Percentiles rank a stretch among this genome's conserved stretches.
Evolutionary conservation across 768 basidiomycete genomes (phyloP).

Genomic region (Vararia minispora): DNA sequence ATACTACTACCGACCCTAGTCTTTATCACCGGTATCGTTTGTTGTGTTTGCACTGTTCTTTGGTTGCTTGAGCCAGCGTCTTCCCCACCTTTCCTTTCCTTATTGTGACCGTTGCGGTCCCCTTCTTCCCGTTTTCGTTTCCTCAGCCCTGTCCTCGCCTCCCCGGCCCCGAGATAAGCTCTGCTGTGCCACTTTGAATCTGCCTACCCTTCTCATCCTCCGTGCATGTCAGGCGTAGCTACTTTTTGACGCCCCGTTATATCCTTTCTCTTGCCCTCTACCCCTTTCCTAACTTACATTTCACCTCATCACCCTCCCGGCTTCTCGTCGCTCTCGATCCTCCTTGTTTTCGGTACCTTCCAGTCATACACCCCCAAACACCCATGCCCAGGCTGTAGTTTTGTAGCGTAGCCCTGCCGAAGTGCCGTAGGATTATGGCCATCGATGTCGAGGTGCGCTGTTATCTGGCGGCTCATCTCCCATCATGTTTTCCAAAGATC

Average conservation of each 20-base stretch:
- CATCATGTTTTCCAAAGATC: too few relatives aligned
- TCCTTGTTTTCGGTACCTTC: constrained; percentile 5
- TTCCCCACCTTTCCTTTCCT: too few relatives aligned
- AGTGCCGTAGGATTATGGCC: constrained; percentile 15
- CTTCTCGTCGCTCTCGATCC: neutral
- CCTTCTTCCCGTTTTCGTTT: too few relatives aligned
- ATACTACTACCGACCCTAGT: too few relatives aligned
- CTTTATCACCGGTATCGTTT: too few relatives aligned
- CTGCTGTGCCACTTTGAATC: constrained; percentile 11
- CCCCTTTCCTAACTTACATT: constrained; percentile 17
- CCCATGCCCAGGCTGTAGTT: constrained; percentile 18
- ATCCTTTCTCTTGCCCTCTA: constrained; percentile 17
- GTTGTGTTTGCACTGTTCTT: too few relatives aligned
- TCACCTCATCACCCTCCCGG: constrained; percentile 14
- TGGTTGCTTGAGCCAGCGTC: too few relatives aligned
- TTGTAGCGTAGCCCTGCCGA: constrained; percentile 23
- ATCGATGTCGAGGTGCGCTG: constrained; percentile 13
- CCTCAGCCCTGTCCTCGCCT: too few relatives aligned
- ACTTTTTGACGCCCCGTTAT: too few relatives aligned
- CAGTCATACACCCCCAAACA: constrained; percentile 14
- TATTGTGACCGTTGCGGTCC: too few relatives aligned
- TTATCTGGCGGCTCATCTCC: constrained; percentile 4
- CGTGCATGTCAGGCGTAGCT: too few relatives aligned
- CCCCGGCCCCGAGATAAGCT: too few relatives aligned
- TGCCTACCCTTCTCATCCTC: constrained; percentile 14